Evolutionary conservation across 495 filamentous ascomycete genomes (phyloP), one percentile per base, ranked within the genome.

Genomic region (Penicillium bovifimosum): DNA sequence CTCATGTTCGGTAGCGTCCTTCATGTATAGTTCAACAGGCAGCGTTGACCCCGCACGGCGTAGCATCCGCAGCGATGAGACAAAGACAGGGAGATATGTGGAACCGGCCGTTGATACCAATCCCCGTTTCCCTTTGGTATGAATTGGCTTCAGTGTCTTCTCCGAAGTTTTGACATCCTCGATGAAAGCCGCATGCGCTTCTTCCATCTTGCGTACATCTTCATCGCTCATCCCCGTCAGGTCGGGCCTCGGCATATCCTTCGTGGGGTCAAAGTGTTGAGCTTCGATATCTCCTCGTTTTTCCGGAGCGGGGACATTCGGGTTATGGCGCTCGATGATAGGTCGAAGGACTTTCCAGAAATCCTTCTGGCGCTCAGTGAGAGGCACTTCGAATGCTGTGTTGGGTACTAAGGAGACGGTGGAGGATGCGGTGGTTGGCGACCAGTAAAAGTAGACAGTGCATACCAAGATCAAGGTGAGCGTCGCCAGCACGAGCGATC

Each of bases 21-120:
- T 76, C 61, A 85, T 68, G 41, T 79, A 81, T 9, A 85, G 71
- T 60, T 86, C 74, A 1, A 84, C 76, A 6, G 80, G 82, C 16
- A 86, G 59, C 0, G 53, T 73, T 7, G 76, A 82, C 39, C 80
- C 81, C 6, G 71, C 69, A 27, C 76, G 75, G 8, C 83, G 77
- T 7, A 84, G 70, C 76, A 83, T 81, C 9, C 76, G 71, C n/a
- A 85, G 50, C 9, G 77, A 72, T 4, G 76, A 70, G 26, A 85
- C 47, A 49, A 78, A 73, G 0, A 76, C 68, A 0, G 76, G 74
- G 6, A 79, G 58, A 52, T 75, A 77, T 5, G 58, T 58, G 9
- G 67, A 68, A 2, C 76, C 73, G 3, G 76, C 76, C 10, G 73
- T 75, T 0, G 77, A 79, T 4, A 83, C 81, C 24, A 85, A 63